phyloP scores from a whole-genome alignment of 805 yeast species.

The Hanseniaspora mollemarum region DNA sequence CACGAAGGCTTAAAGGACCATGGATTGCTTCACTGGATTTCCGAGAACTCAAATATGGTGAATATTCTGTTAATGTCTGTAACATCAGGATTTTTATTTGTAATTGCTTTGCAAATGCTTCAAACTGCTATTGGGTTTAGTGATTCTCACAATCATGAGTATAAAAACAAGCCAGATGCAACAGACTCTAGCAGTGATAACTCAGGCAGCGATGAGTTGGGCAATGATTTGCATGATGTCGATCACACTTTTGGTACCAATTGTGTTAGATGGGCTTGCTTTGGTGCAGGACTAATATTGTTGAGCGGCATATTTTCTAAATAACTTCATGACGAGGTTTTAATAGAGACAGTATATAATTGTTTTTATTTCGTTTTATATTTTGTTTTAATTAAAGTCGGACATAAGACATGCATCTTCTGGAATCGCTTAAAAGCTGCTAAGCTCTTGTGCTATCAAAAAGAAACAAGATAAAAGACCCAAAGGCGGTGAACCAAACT shows the following conservation, averaged over 20 bases:
- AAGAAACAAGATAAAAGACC: background rate
- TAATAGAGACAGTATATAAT: too few species aligned
- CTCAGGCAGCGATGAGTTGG: background rate
- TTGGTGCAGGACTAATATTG: constrained; percentile 27
- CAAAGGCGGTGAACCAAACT: too few species aligned
- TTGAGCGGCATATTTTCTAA: constrained; percentile 21
- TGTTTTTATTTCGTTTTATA: background rate
- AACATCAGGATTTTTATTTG: constrained; percentile 74
- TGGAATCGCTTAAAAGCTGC: background rate
- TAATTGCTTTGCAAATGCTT: constrained; percentile 78
- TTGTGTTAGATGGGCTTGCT: constrained; percentile 30
- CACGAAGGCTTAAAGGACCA: constrained; percentile 29
- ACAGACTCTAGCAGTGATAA: background rate
- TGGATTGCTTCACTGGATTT: constrained; percentile 26
- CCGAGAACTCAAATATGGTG: constrained; percentile 27
- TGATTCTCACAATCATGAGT: constrained; percentile 43
- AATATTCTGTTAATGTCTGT: constrained; percentile 58
- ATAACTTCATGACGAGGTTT: too few species aligned
- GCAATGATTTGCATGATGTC: constrained; percentile 20
- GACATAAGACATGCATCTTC: background rate
- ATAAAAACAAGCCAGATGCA: constrained; percentile 22
- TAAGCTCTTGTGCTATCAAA: too few species aligned
- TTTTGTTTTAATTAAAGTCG: background rate
- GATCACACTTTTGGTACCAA: constrained; percentile 29
- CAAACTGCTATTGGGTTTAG: constrained; percentile 73